Base-by-base conservation (phyloP, 2,329 filamentous ascomycete species). In the Fusarium hostae region DNA sequence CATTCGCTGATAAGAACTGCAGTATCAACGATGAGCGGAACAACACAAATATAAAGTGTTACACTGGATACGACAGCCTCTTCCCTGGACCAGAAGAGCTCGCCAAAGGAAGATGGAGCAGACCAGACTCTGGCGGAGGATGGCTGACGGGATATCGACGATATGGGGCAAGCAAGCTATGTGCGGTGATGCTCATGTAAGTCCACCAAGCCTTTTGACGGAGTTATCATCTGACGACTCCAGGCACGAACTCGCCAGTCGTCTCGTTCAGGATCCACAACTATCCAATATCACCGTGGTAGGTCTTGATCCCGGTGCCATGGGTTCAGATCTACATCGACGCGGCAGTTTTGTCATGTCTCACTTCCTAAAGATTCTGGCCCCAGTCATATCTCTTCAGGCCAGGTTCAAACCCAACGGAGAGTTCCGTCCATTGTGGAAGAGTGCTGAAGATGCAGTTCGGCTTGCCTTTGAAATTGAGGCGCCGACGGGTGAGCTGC, bases 151-250 rank as follows among this genome's bases (percentile, higher is more conserved):
- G 80, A 13, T 78, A 71, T 59, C 76, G 81, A 24, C 78, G 82
- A 32, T 83, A 83, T 55, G 82, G 80, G 12, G 81, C 80, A n/a
- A 76, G 78, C 39, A 83, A 82, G 64, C 76, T 83, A 11, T 83
- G 77, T 67, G 73, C 66, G 22, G 72, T 83, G 15, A 82, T 82
- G 79, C 75, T 83, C 72, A 71, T 76, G 75, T 79, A 67, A 72
- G 75, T 69, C 15, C 30, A 22, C 13, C 35, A n/a, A 22, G n/a
- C 5, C 20, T 44, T 20, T 44, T 26, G 37, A 58, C 3, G 2
- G 13, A 32, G 16, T 8, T 28, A 16, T 37, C 15, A 50, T 24
- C 69, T 77, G 26, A 76, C 57, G 39, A 45, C 3, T 18, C 9
- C 15, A 80, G 78, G 67, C 77, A 81, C 55, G 81, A 83, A 63